Conservation (phyloP, 495 filamentous ascomycete species). For the Aspergillus incahuasiensis region DNA sequence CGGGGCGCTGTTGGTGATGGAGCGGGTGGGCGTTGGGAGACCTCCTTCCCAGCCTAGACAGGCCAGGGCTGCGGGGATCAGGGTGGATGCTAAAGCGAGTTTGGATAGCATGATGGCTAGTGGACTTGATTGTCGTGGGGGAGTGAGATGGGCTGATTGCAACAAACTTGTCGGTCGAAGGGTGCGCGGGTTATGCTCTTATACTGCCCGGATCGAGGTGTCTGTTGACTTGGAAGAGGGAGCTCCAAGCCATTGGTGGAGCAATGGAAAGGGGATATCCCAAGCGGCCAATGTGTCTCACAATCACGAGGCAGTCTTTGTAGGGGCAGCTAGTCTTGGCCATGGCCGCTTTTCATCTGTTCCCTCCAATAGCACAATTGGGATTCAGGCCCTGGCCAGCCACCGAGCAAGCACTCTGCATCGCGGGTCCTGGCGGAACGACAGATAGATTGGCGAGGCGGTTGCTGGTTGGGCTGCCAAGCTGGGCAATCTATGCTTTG, state of each 20-base stretch:
- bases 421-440: background rate
- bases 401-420: background rate
- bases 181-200: conserved; percentile 1
- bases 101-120: conserved; percentile 6
- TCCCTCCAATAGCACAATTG: conserved; percentile 6
- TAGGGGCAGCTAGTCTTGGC: conserved; percentile 2
- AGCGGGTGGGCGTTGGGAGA: conserved; percentile 10
- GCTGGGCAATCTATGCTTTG: background rate
- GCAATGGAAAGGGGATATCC: background rate
- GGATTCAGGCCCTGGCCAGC: background rate
- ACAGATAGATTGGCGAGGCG: conserved; percentile 5
- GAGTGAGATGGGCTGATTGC: background rate
- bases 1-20: conserved; percentile 13
- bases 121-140: background rate
- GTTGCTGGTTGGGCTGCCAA: background rate
- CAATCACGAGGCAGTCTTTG: conserved; percentile 6
- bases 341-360: background rate
- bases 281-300: conserved; percentile 3
- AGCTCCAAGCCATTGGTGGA: conserved; percentile 6
- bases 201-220: background rate
- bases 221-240: background rate
- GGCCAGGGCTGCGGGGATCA: conserved; percentile 12
- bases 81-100: conserved; percentile 1
- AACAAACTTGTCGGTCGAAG: conserved; percentile 2
- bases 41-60: conserved; percentile 20